Evolutionary conservation across 805 yeast species (phyloP).

Genomic region (Grigorovia yakushimaensis): DNA sequence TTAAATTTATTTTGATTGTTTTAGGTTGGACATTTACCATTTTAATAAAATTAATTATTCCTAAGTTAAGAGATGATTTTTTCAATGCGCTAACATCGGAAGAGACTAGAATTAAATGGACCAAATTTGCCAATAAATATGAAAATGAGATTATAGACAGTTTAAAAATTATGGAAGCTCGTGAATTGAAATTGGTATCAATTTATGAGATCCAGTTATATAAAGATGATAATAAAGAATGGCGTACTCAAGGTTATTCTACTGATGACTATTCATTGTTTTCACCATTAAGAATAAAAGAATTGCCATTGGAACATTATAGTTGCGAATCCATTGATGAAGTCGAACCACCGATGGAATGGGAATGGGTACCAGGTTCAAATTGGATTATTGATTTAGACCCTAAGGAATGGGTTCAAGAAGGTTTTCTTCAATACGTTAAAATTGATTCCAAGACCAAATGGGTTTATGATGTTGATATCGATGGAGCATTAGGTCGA

Average conservation of each 20-base stretch:
- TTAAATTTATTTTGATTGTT: slow-evolving; percentile 30
- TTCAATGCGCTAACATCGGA: slow-evolving; percentile 47
- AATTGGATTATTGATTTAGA: slow-evolving; percentile 61
- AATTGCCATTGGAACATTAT: slow-evolving; percentile 12
- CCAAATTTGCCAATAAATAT: slow-evolving; percentile 39
- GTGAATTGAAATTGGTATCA: slow-evolving; percentile 45
- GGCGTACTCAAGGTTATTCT: slow-evolving; percentile 57
- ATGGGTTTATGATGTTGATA: slow-evolving; percentile 67
- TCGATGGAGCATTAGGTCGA: slow-evolving; percentile 25
- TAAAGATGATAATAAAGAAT: slow-evolving; percentile 39
- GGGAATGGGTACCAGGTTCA: slow-evolving; percentile 39
- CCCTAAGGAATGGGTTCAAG: slow-evolving; percentile 54
- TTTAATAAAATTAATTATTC: slow-evolving; percentile 48
- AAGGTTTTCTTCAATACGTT: slow-evolving; percentile 44
- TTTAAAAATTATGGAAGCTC: slow-evolving; percentile 32
- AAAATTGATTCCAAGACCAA: slow-evolving; percentile 64
- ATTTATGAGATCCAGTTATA: slow-evolving; percentile 58
- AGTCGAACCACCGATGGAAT: slow-evolving; percentile 49
- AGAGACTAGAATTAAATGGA: slow-evolving; percentile 46
- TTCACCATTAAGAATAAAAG: slow-evolving; percentile 31
- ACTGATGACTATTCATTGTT: slow-evolving; percentile 45
- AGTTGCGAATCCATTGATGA: slow-evolving; percentile 21
- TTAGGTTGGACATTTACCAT: slow-evolving; percentile 41
- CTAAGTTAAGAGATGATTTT: slow-evolving; percentile 38
- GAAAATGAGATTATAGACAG: slow-evolving; percentile 37